Evolutionary conservation across 2,329 filamentous ascomycete species (phyloP).

Genomic region (Paradendryphiella salina): DNA sequence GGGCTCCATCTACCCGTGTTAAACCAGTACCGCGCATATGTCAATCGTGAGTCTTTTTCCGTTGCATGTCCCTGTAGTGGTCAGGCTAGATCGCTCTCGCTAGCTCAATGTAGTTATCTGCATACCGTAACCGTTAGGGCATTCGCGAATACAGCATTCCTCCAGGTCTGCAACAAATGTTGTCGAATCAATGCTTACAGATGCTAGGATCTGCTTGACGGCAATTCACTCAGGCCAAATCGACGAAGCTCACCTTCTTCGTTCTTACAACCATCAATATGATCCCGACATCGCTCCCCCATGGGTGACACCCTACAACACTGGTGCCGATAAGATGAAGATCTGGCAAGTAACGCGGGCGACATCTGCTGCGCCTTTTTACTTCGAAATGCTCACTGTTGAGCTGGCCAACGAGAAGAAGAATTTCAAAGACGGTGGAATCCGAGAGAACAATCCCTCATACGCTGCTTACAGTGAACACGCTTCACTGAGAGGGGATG

Average conservation of each 20-base stretch:
- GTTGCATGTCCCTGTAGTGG: background rate
- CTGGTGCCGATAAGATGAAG: constrained; percentile 51
- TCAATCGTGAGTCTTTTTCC: constrained; percentile 39
- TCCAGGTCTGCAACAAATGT: too few relatives aligned
- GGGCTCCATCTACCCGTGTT: constrained; percentile 4
- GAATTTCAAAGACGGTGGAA: constrained; percentile 56
- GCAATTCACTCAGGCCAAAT: constrained; percentile 54
- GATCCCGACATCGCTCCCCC: constrained; percentile 46
- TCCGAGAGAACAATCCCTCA: constrained; percentile 56
- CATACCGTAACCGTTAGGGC: too few relatives aligned
- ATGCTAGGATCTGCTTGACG: constrained; percentile 50
- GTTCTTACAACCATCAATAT: constrained; percentile 55
- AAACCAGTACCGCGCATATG: constrained; percentile 42
- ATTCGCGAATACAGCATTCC: too few relatives aligned
- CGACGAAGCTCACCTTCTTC: constrained; percentile 54
- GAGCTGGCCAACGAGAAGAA: constrained; percentile 45
- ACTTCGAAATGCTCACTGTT: constrained; percentile 55
- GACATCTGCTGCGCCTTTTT: constrained; percentile 58
- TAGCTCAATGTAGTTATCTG: too few relatives aligned
- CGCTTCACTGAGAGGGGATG: constrained; percentile 51
- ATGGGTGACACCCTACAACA: constrained; percentile 55
- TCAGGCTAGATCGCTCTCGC: background rate
- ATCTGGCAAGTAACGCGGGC: constrained; percentile 59
- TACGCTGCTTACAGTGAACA: constrained; percentile 55
- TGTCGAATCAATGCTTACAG: constrained; percentile 1